A percentile compares a stretch with the other conserved stretches of the same genome.
Conservation (phyloP, 441 rosid genomes). For the Eutrema salsugineum region DNA sequence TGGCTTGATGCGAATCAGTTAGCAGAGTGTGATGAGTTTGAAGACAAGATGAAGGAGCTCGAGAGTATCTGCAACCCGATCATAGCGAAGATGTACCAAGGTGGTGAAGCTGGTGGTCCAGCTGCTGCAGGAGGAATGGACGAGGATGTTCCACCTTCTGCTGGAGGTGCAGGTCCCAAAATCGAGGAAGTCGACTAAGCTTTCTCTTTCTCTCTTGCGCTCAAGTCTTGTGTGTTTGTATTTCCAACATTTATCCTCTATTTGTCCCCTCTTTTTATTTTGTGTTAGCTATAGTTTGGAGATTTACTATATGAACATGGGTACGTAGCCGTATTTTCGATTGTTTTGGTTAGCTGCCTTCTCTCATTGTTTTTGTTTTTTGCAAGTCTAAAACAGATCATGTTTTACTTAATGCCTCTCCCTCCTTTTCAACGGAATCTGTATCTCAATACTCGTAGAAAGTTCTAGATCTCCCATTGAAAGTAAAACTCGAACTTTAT, state of each 20-base stretch:
- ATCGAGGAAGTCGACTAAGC: constrained; percentile 33
- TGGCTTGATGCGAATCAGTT: constrained; percentile 58
- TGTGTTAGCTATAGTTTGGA: background rate
- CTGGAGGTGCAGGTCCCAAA: constrained; percentile 34
- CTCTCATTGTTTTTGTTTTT: background rate
- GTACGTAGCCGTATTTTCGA: background rate
- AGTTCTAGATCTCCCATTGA: too few species aligned
- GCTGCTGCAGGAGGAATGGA: constrained; percentile 36
- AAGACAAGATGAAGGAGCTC: constrained; percentile 62
- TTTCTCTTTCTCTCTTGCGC: background rate
- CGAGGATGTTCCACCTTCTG: constrained; percentile 45
- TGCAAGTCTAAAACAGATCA: too few species aligned
- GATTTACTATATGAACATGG: background rate
- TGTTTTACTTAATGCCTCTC: too few species aligned
- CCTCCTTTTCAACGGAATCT: too few species aligned
- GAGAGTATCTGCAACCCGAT: constrained; percentile 68
- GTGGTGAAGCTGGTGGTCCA: constrained; percentile 42
- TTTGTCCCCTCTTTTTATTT: background rate
- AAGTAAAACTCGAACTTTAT: too few species aligned
- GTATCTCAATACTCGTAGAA: too few species aligned
- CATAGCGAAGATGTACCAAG: constrained; percentile 64
- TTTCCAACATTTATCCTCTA: background rate
- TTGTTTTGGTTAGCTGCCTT: background rate
- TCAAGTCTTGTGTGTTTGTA: background rate
- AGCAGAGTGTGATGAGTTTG: constrained; percentile 57